Evolutionary conservation across 2,329 filamentous ascomycete species (phyloP).

Genomic region (Nemania serpens): DNA sequence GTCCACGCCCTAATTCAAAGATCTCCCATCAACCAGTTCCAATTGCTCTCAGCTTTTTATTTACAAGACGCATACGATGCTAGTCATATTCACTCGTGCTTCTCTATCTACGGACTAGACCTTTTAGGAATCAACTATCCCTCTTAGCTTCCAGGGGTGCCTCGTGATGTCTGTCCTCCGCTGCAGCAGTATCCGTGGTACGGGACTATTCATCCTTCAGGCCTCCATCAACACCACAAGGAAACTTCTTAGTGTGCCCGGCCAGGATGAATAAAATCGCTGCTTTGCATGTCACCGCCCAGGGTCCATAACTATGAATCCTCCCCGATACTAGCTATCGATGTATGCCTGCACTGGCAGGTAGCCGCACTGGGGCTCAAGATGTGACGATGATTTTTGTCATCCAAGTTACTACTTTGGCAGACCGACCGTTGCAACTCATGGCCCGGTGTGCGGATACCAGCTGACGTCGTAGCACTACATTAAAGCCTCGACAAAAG

Average conservation of each 20-base stretch:
- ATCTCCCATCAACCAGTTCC: background rate
- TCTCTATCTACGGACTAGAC: slow-evolving; percentile 13
- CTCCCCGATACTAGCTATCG: slow-evolving; percentile 23
- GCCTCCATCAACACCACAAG: slow-evolving; percentile 17
- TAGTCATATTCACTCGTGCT: slow-evolving; percentile 5
- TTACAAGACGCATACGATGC: slow-evolving; percentile 9
- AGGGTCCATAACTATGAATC: slow-evolving; percentile 26
- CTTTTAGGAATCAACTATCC: slow-evolving; percentile 13
- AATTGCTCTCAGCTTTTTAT: slow-evolving; percentile 5
- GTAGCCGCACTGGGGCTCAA: slow-evolving; percentile 24
- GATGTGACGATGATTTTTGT: slow-evolving; percentile 21
- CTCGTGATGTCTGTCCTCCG: slow-evolving; percentile 20
- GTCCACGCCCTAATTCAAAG: background rate
- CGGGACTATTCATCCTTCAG: slow-evolving; percentile 21
- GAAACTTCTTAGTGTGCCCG: slow-evolving; percentile 13
- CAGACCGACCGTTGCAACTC: slow-evolving; percentile 21
- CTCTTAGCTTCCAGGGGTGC: slow-evolving; percentile 18
- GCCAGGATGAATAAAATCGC: slow-evolving; percentile 15
- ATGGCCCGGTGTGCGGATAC: slow-evolving; percentile 27
- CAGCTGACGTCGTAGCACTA: slow-evolving; percentile 31
- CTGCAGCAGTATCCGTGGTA: slow-evolving; percentile 17
- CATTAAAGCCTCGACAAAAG: slow-evolving; percentile 22
- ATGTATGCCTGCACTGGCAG: slow-evolving; percentile 17
- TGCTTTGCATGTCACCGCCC: slow-evolving; percentile 17
- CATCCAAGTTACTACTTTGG: slow-evolving; percentile 20